A percentile compares a stretch with the other conserved stretches of the same genome.
Evolutionary conservation across 345 rosid genomes (phyloP).

Genomic region (Salix viminalis): DNA sequence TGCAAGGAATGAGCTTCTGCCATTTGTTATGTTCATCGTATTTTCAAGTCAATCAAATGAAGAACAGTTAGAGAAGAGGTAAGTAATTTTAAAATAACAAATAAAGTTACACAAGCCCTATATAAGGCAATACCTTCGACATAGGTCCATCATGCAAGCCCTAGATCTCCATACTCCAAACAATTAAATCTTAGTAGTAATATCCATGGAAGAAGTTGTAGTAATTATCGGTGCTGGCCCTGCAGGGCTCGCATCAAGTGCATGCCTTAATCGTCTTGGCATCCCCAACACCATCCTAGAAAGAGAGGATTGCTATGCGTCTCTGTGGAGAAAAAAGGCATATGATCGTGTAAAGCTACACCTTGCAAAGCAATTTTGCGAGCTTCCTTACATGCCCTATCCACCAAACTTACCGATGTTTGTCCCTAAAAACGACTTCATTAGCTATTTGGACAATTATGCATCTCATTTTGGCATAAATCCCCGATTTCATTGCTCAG

Average conservation of each 20-base stretch:
- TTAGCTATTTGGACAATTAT: conserved; percentile 19
- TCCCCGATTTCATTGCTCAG: conserved; percentile 7
- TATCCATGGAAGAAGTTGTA: not conserved
- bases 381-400: conserved; percentile 21
- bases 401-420: not conserved
- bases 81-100: no score
- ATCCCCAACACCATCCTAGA: conserved; percentile 16
- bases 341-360: conserved; percentile 23
- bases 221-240: conserved; percentile 25
- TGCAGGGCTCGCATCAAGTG: conserved; percentile 20
- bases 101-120: no score
- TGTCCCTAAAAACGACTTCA: conserved; percentile 7
- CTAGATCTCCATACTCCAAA: not conserved
- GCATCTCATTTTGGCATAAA: conserved; percentile 4
- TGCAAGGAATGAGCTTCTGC: no score
- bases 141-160: no score
- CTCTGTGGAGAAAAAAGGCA: conserved; percentile 19
- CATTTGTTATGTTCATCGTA: no score
- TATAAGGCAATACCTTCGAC: no score
- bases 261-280: conserved; percentile 9
- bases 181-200: not conserved
- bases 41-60: no score
- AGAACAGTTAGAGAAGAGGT: no score
- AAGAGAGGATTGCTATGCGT: conserved; percentile 19
- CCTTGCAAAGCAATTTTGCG: conserved; percentile 19